These are phyloP conservation scores for Lithocarpus polystachyus DNA, from an alignment of 306 rosid species.

Conservation along the genomic window DNA sequence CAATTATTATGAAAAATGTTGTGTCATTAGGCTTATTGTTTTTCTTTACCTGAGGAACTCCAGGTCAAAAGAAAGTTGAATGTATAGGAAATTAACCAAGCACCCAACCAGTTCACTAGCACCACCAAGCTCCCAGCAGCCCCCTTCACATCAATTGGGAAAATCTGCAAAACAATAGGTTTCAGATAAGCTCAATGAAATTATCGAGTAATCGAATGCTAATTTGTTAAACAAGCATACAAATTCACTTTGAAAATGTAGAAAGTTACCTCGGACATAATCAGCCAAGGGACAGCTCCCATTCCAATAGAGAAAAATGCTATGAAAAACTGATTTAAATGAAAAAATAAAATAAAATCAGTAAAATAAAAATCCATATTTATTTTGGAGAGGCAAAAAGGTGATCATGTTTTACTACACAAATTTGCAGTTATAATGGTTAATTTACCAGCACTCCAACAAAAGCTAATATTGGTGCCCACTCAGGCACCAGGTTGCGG, in stretches of 20 bases:
- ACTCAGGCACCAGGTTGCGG: constrained; percentile 19
- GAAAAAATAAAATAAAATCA: neutral
- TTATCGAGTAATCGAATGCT: too few species aligned
- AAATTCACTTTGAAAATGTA: neutral
- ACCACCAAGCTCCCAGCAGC: constrained; percentile 77
- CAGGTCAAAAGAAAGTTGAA: constrained; percentile 78
- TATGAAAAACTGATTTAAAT: constrained; percentile 54
- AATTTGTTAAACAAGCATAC: neutral
- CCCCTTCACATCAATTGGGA: constrained; percentile 83
- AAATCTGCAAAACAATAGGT: constrained; percentile 47
- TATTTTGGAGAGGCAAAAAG: neutral
- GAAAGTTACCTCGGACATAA: constrained; percentile 86
- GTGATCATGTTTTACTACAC: neutral
- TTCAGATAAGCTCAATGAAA: neutral
- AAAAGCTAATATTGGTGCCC: constrained; percentile 33
- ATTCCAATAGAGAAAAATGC: constrained; percentile 68
- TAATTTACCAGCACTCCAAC: constrained; percentile 36
- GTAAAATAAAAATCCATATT: neutral
- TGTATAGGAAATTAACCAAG: constrained; percentile 79
- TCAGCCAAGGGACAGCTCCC: constrained; percentile 91
- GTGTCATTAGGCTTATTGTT: neutral
- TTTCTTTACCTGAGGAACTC: constrained; percentile 62
- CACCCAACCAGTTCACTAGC: constrained; percentile 73
- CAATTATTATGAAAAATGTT: too few species aligned
- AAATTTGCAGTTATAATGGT: constrained; percentile 1